Conservation (phyloP, 305 asterid genomes). For the Fraxinus sp. region DNA sequence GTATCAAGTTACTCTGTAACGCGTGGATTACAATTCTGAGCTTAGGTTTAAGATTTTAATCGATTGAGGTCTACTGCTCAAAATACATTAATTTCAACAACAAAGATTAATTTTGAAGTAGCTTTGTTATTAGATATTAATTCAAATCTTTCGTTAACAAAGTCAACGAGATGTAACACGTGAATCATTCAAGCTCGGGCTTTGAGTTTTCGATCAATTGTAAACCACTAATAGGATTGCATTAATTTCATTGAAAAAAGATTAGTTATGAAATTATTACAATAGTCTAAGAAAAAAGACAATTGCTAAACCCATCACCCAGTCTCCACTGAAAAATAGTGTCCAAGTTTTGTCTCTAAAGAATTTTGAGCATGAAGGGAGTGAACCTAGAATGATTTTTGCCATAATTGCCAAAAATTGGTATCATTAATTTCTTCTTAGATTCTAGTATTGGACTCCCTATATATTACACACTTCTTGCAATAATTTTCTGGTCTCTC, state of each 20-base stretch:
- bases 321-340: not conserved
- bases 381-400: not conserved
- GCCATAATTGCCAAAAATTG: not conserved
- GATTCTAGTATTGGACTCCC: not conserved
- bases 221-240: too few relatives aligned
- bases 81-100: too few relatives aligned
- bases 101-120: not conserved
- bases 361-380: not conserved
- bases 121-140: not conserved
- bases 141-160: too few relatives aligned
- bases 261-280: not conserved
- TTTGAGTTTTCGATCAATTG: too few relatives aligned
- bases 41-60: too few relatives aligned
- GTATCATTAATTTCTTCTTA: not conserved
- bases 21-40: not conserved
- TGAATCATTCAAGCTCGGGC: too few relatives aligned
- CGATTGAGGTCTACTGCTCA: too few relatives aligned
- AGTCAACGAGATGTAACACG: not conserved
- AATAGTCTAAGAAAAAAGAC: not conserved
- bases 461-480: not conserved
- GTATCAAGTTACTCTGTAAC: not conserved
- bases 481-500: not conserved
- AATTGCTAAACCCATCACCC: not conserved
- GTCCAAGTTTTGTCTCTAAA: not conserved
- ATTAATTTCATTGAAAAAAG: too few relatives aligned